Evolutionary conservation across 2,329 filamentous ascomycete genomes (phyloP).

Genomic region (Corynespora cassiicola): DNA sequence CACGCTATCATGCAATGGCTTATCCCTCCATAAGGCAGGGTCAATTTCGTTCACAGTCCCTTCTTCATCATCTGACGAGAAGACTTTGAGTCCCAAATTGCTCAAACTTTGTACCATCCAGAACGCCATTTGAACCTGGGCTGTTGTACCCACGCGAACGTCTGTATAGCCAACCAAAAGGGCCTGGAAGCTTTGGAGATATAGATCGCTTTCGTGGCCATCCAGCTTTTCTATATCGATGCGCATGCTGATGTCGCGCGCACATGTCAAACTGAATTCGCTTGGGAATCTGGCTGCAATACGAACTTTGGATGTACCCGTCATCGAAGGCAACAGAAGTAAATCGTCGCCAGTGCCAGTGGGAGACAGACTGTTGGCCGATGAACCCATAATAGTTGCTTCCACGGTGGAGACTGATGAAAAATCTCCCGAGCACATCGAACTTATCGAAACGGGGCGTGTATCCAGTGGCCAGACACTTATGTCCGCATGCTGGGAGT

Average conservation of each 20-base stretch:
- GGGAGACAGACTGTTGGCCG: not conserved
- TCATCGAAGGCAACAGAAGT: slow-evolving; percentile 1
- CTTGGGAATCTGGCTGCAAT: slow-evolving; percentile 11
- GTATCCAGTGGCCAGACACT: slow-evolving; percentile 13
- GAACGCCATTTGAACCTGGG: slow-evolving; percentile 10
- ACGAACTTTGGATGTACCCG: slow-evolving; percentile 1
- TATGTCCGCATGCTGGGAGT: too few relatives aligned
- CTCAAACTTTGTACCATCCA: slow-evolving; percentile 22
- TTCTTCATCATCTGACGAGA: slow-evolving; percentile 1
- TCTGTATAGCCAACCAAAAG: slow-evolving; percentile 21
- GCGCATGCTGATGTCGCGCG: slow-evolving; percentile 10
- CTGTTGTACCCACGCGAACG: slow-evolving; percentile 9
- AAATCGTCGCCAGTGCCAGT: slow-evolving; percentile 1
- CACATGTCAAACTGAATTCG: slow-evolving; percentile 7
- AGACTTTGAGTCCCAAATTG: slow-evolving; percentile 12
- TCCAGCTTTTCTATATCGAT: slow-evolving; percentile 11
- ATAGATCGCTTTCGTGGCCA: slow-evolving; percentile 6
- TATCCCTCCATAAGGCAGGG: slow-evolving; percentile 10
- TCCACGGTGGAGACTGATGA: slow-evolving; percentile 1
- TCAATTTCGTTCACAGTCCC: slow-evolving; percentile 7
- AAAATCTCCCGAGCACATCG: slow-evolving; percentile 1
- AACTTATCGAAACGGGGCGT: slow-evolving; percentile 3
- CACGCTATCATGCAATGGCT: slow-evolving; percentile 7
- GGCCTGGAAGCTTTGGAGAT: slow-evolving; percentile 21
- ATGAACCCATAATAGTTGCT: slow-evolving; percentile 4